Base-by-base conservation (phyloP, 331 rosid genomes). In the Phaseolus coccineus region DNA sequence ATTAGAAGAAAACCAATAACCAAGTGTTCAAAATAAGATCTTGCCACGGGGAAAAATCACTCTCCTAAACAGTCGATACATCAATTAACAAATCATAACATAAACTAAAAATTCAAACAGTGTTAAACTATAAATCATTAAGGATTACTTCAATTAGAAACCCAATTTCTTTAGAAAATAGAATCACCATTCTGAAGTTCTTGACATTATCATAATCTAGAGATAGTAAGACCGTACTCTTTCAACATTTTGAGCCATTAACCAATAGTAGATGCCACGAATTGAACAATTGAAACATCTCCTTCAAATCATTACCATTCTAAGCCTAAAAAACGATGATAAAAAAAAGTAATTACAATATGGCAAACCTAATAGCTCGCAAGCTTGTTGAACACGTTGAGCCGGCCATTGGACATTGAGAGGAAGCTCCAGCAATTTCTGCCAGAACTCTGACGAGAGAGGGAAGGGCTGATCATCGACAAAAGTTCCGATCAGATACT, bases 381-480 rank as follows among this genome's bases (percentile, higher is more conserved):
- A 93, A 76, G 99, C 98, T 82, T 93, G 84, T 27, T 74, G 87
- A 81, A 93, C 97, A 69, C 92, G 93, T 70, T 91, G 57, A 53
- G 91, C 55, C 24, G 93, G 89, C 98, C 98, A 96, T 46, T 86
- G 91, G 56, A 91, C 89, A 78, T 88, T 83, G 84, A 90, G 90
- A 73, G 98, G 96, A 76, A 90, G 91, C 85, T 96, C 92, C 33
- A 93, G 89, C 83, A 96, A 84, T 83, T 93, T 91, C 85, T 86
- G 87, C 99, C 99, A 96, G 88, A 89, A 91, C 85, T 93, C 99
- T 1, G 99, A 96, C 57, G 98, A 87, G 37, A 91, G 55, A 11
- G 99, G 98, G 74, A 89, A 93, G 15, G 99, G 85, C 86, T 90
- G 78, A 76, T 80, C 91, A 19, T 95, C 96, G 77, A 96, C 91